Evolutionary conservation across 164 flowering plant genomes (phyloP).

Genomic region (Santalum album): DNA sequence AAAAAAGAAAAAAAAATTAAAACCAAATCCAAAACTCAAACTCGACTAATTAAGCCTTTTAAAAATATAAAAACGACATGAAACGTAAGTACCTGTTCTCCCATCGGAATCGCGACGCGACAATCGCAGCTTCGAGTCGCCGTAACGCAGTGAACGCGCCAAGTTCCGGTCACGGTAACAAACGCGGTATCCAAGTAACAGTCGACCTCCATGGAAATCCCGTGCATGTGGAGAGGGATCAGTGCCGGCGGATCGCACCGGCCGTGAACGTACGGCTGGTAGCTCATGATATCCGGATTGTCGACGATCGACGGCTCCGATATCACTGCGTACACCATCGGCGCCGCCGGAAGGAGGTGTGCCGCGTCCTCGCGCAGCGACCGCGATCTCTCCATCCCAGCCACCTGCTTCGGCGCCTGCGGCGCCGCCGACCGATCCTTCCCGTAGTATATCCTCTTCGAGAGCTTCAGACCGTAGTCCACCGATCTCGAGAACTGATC

Average conservation of each 20-base stretch:
- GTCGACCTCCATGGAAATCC: not conserved
- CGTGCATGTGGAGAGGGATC: slow-evolving; percentile 1
- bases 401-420: not conserved
- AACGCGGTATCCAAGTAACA: not conserved
- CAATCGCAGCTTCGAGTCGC: slow-evolving; percentile 2
- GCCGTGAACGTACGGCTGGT: slow-evolving; percentile 4
- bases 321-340: slow-evolving; percentile 3
- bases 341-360: not conserved
- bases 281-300: slow-evolving; percentile 2
- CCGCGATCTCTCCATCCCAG: not conserved
- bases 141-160: not conserved
- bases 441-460: slow-evolving; percentile 1
- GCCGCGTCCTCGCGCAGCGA: not conserved
- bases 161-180: not conserved
- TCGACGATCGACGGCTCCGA: not conserved
- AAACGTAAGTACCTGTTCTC: not conserved
- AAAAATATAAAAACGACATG: too few relatives aligned
- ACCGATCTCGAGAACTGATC: not conserved
- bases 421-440: not conserved
- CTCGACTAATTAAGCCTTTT: too few relatives aligned
- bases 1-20: too few relatives aligned
- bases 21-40: too few relatives aligned
- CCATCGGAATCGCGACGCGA: slow-evolving; percentile 4
- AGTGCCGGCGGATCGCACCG: slow-evolving; percentile 1
- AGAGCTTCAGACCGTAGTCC: not conserved